Base-by-base conservation (phyloP, 805 yeast species). In the Pichia thaimueangensis region DNA sequence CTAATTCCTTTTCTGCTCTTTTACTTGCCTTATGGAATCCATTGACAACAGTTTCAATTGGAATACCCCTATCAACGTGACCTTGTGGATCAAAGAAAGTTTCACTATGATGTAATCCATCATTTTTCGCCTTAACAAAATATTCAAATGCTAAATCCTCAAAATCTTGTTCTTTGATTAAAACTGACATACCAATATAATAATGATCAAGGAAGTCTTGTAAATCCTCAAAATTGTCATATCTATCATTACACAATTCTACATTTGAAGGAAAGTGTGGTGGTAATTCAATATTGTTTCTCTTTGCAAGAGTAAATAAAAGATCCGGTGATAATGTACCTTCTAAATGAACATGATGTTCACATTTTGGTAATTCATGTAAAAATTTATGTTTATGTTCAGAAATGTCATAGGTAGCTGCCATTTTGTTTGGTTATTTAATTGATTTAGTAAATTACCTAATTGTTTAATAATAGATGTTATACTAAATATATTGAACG, bases 51-150 rank as follows among this genome's bases (percentile, higher is more conserved):
- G 67, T 60, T 9, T 78, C 82, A 32, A 83, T 64, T 12, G 70
- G 50, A 36, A 85, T 64, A 10, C 80, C 83, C 52, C 94, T 70
- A 42, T 76, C 79, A 23, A 83, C 70, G 54, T 85, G 95, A 10
- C 87, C 86, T 63, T 85, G 95, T 16, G 94, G 94, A 57, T 85
- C 95, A 52, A 82, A 85, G 59, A 85, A 85, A 1, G 79, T 78
- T 63, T 85, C 95, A 3, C 86, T 74, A 58, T 85, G 94, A 43
- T 58, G 59, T 40, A 82, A 66, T 15, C 85, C 84, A 55, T 82
- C 84, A 8, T 55, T 49, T 37, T 69, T 56, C 5, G 83, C 85
- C 50, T 72, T 78, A 35, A 57, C 57, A 64, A 83, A 81, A 60
- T 84, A 84, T 6, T 74, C 78, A 76, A 78, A 78, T n/a, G 91